phyloP scores from a whole-genome alignment of 1,284 basidiomycete genomes.

The Pseudozyma flocculosa region DNA sequence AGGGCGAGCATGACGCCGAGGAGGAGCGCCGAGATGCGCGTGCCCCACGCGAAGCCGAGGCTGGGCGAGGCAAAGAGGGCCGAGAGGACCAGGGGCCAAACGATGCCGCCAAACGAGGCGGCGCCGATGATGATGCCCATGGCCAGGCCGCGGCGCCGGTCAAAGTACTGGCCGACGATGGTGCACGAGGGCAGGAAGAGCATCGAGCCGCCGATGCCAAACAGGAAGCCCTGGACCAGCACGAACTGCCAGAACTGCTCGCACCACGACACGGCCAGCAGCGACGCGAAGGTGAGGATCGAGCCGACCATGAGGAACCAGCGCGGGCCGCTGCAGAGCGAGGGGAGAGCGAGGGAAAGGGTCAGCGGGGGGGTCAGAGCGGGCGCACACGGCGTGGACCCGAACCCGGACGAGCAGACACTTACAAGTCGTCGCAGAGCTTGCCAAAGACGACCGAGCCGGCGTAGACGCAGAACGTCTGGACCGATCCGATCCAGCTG shows the following conservation, averaged over 20 bases:
- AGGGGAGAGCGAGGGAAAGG: no score
- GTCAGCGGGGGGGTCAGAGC: no score
- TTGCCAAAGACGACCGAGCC: constrained; percentile 32
- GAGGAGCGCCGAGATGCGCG: constrained; percentile 18
- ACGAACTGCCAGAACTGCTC: constrained; percentile 16
- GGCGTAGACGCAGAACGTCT: constrained; percentile 30
- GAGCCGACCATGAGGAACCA: constrained; percentile 18
- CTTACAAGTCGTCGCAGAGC: constrained; percentile 22
- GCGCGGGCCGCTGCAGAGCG: constrained; percentile 5
- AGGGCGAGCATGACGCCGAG: constrained; percentile 23
- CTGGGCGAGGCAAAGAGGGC: constrained; percentile 14
- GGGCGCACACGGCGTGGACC: neutral
- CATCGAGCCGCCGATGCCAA: constrained; percentile 31
- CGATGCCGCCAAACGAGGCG: constrained; percentile 28
- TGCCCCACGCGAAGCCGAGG: constrained; percentile 29
- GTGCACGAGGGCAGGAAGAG: constrained; percentile 30
- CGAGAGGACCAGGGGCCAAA: constrained; percentile 26
- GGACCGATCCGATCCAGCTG: constrained; percentile 29
- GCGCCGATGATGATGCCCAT: constrained; percentile 35
- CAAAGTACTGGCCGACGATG: constrained; percentile 34
- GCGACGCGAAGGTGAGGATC: constrained; percentile 25
- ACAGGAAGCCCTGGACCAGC: constrained; percentile 20
- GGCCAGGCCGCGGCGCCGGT: constrained; percentile 20
- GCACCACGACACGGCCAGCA: constrained; percentile 25
- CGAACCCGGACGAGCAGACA: neutral